A percentile compares a stretch with the other conserved stretches of the same genome.
Evolutionary conservation across 1,284 basidiomycete species (phyloP).

Genomic region (Abortiporus biennis): DNA sequence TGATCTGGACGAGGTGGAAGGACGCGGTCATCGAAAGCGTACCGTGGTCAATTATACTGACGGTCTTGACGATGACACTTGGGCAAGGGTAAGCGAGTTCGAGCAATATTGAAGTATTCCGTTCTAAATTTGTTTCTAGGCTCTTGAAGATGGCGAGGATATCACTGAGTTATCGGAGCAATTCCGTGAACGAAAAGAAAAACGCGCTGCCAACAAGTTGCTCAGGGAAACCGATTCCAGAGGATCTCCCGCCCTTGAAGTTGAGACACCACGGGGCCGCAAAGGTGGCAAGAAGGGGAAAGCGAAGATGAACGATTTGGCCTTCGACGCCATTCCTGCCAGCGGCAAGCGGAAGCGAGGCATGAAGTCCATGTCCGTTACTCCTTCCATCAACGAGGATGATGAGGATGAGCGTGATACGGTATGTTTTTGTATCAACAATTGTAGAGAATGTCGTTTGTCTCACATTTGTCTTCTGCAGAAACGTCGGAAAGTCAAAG

Average conservation of each 20-base stretch:
- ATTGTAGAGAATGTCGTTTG: background rate
- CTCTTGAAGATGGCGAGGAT: slow-evolving; percentile 86
- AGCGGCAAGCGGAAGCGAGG: slow-evolving; percentile 64
- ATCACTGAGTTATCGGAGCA: slow-evolving; percentile 69
- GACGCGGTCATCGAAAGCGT: slow-evolving; percentile 80
- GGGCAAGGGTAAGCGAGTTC: slow-evolving; percentile 60
- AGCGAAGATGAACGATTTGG: slow-evolving; percentile 37
- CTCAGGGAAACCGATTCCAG: slow-evolving; percentile 29
- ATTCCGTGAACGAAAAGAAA: slow-evolving; percentile 55
- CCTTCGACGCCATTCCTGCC: slow-evolving; percentile 42
- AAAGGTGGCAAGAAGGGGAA: slow-evolving; percentile 67
- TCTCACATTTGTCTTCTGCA: slow-evolving; percentile 20
- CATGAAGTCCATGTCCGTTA: slow-evolving; percentile 69
- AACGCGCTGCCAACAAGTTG: slow-evolving; percentile 33
- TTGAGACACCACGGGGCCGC: slow-evolving; percentile 42
- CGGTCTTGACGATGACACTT: slow-evolving; percentile 91
- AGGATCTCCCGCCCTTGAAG: slow-evolving; percentile 58
- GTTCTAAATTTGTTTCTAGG: slow-evolving; percentile 32
- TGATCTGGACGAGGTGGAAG: slow-evolving; percentile 66
- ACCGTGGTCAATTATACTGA: slow-evolving; percentile 92
- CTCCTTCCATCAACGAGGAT: slow-evolving; percentile 67
- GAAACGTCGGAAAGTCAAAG: slow-evolving; percentile 76
- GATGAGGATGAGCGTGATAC: slow-evolving; percentile 64
- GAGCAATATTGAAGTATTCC: background rate
- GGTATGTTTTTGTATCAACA: slow-evolving; percentile 32